phyloP scores from a whole-genome alignment of 192 early-diverging fungal genomes.

The Coemansia sp. region DNA sequence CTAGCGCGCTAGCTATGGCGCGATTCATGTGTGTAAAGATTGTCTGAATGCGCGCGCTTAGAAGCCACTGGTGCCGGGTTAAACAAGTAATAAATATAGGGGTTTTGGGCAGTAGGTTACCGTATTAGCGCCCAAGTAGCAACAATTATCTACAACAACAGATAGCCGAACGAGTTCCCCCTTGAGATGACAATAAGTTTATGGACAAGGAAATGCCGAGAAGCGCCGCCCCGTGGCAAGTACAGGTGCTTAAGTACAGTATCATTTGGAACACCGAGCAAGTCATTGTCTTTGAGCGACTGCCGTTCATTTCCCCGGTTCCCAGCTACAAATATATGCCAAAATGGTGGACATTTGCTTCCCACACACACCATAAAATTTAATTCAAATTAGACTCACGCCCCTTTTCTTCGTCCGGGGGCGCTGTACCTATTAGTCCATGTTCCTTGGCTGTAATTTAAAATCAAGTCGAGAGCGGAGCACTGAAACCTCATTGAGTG shows the following conservation, averaged over 20 bases:
- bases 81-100: background rate
- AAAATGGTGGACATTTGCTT: background rate
- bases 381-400: background rate
- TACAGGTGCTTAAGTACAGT: background rate
- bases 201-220: background rate
- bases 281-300: background rate
- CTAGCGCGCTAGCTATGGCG: constrained; percentile 18
- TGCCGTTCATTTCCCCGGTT: background rate
- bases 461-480: background rate
- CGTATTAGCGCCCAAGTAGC: background rate
- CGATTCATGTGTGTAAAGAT: constrained; percentile 16
- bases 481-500: background rate
- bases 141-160: background rate
- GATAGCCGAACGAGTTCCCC: background rate
- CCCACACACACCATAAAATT: background rate
- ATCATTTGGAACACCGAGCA: background rate
- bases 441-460: background rate
- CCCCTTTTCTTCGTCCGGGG: background rate
- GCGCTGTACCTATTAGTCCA: background rate
- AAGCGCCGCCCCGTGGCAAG: background rate
- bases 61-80: background rate
- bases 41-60: background rate
- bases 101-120: background rate
- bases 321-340: background rate
- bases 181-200: background rate